Conservation (phyloP, 495 filamentous ascomycete species). For the Apodospora peruviana region DNA sequence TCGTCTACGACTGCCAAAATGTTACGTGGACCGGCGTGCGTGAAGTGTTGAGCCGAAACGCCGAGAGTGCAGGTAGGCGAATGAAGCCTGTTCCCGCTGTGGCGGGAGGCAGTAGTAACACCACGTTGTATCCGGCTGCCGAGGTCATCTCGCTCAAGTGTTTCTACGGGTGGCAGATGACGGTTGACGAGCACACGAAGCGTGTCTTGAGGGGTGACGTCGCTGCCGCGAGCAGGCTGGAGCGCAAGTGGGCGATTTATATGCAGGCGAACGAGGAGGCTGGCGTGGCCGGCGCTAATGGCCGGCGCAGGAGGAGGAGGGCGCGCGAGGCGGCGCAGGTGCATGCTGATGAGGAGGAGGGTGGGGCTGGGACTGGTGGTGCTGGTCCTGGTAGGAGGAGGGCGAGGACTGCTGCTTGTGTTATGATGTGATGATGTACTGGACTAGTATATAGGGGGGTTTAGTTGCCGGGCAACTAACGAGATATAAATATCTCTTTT, state of each 20-base stretch:
- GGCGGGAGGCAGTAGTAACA: not conserved
- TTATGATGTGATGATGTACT: slow-evolving; percentile 41
- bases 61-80: slow-evolving; percentile 43
- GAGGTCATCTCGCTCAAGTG: slow-evolving; percentile 84
- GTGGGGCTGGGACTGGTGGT: slow-evolving; percentile 29
- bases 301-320: slow-evolving; percentile 63
- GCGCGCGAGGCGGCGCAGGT: slow-evolving; percentile 70
- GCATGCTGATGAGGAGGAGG: slow-evolving; percentile 73
- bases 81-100: slow-evolving; percentile 3
- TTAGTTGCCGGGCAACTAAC: not conserved
- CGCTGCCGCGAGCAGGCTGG: slow-evolving; percentile 62
- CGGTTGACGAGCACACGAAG: slow-evolving; percentile 86
- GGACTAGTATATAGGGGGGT: not conserved
- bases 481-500: no score
- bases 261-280: slow-evolving; percentile 91
- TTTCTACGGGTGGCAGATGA: slow-evolving; percentile 92
- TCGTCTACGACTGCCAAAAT: slow-evolving; percentile 83
- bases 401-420: slow-evolving; percentile 51
- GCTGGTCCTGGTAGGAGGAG: slow-evolving; percentile 34
- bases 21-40: slow-evolving; percentile 91
- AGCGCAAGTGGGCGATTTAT: slow-evolving; percentile 88
- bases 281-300: slow-evolving; percentile 52
- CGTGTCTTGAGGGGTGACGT: slow-evolving; percentile 73
- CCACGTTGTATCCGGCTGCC: slow-evolving; percentile 22
- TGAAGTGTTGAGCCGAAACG: slow-evolving; percentile 79